Conservation (phyloP, 2,329 filamentous ascomycete genomes). For the Elsinoe fawcettii region DNA sequence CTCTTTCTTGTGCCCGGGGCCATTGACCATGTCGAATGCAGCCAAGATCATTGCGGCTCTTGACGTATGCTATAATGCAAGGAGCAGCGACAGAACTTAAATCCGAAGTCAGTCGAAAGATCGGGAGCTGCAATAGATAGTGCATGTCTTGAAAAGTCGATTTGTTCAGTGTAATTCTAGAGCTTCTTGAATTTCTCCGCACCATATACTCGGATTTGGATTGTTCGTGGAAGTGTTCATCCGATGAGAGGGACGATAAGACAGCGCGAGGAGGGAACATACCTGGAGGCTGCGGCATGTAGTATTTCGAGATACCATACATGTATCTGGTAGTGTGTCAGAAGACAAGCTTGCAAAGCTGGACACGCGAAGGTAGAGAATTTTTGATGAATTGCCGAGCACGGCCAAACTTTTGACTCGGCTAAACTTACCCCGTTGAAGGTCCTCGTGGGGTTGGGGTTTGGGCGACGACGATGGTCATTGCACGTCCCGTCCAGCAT, state of each 20-base stretch:
- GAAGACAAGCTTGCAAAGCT: not conserved
- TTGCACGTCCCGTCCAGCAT: not conserved
- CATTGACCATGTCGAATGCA: no score
- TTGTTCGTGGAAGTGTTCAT: slow-evolving; percentile 39
- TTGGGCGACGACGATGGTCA: not conserved
- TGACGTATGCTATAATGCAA: no score
- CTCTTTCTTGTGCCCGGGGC: not conserved
- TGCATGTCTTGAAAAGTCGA: not conserved
- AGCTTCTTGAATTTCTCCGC: slow-evolving; percentile 42
- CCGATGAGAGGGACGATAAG: not conserved
- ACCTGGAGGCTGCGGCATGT: no score
- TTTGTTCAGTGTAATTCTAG: slow-evolving; percentile 49
- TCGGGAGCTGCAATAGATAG: not conserved
- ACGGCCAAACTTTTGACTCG: not conserved
- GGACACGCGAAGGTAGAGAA: not conserved
- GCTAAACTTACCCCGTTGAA: not conserved
- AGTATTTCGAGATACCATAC: no score
- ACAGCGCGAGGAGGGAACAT: not conserved
- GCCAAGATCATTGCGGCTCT: no score
- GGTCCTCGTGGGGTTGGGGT: not conserved
- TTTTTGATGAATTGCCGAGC: not conserved
- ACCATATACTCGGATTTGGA: slow-evolving; percentile 49
- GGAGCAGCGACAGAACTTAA: not conserved
- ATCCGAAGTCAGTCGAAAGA: not conserved
- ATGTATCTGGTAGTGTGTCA: not conserved